Base-by-base conservation (phyloP, 2,329 filamentous ascomycete species). In the Fusarium albidum region DNA sequence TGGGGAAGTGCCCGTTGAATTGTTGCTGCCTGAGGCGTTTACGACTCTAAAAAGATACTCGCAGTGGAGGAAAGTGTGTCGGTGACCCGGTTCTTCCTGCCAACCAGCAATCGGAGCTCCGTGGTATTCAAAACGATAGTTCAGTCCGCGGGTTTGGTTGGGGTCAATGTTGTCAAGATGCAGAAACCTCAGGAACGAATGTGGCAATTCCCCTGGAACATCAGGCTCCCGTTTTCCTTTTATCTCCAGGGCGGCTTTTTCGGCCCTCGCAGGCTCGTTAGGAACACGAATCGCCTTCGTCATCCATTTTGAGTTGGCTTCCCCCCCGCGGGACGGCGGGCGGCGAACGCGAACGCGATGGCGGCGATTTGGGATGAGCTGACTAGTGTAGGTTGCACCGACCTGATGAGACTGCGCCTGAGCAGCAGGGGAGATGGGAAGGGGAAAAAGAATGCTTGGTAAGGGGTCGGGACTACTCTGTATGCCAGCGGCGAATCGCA, bases 361-460 rank as follows among this genome's bases (percentile, higher is more conserved):
- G 33, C 54, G 62, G 64, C 58, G 64, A 58, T 57, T 47, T 61
- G 57, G 53, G 21, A 56, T 65, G 64, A 67, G 61, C 64, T 67
- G 65, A 66, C 65, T 59, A 57, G 61, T n/a, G n/a, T 49, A 56
- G 33, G 45, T 35, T 39, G 26, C 27, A 54, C 50, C 57, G 51
- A 59, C 63, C 58, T 64, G 57, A n/a, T n/a, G n/a, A n/a, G n/a
- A 66, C 45, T 21, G 45, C 31, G 33, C 48, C 41, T 33, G 51
- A 54, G 48, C 51, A 21, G 21, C 21, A 21, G 21, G 21, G 7
- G 17, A 57, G 34, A 42, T n/a, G n/a, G n/a, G n/a, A n/a, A n/a
- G n/a, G n/a, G n/a, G n/a, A n/a, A n/a, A n/a, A n/a, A n/a, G n/a
- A n/a, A n/a, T 67, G 64, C 64, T 66, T 66, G 64, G 61, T 66